Evolutionary conservation across 345 rosid species (phyloP).

Genomic region (Citrus australasica): DNA sequence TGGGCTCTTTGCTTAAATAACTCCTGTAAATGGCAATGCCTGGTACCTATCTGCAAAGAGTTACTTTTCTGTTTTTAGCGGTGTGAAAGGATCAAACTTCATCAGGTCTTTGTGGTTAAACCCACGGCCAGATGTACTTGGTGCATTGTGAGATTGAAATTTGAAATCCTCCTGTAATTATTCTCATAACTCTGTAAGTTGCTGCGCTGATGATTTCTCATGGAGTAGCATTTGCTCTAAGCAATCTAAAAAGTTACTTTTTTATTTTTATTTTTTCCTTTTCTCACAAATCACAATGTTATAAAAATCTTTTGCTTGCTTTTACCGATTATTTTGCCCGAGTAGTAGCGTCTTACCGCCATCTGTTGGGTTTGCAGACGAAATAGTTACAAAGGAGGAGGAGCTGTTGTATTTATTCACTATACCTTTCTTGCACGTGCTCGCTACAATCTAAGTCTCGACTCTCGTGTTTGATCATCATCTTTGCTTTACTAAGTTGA

Average conservation of each 20-base stretch:
- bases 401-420: no score
- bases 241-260: background rate
- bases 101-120: background rate
- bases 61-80: slow-evolving; percentile 14
- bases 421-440: background rate
- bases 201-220: background rate
- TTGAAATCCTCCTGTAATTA: background rate
- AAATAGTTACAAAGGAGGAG: no score
- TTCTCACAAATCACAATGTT: background rate
- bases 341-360: background rate
- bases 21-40: slow-evolving; percentile 27
- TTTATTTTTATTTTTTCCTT: background rate
- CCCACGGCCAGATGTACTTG: background rate
- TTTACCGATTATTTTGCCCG: background rate
- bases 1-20: slow-evolving; percentile 19
- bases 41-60: slow-evolving; percentile 24
- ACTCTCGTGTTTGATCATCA: background rate
- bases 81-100: background rate
- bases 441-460: background rate
- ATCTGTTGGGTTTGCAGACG: background rate
- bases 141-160: background rate
- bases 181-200: background rate
- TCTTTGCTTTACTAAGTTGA: background rate
- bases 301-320: background rate
- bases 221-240: background rate